These are phyloP conservation scores for Tranzscheliella williamsii DNA, from an alignment of 1,284 basidiomycete genomes.

Conservation along the genomic window DNA sequence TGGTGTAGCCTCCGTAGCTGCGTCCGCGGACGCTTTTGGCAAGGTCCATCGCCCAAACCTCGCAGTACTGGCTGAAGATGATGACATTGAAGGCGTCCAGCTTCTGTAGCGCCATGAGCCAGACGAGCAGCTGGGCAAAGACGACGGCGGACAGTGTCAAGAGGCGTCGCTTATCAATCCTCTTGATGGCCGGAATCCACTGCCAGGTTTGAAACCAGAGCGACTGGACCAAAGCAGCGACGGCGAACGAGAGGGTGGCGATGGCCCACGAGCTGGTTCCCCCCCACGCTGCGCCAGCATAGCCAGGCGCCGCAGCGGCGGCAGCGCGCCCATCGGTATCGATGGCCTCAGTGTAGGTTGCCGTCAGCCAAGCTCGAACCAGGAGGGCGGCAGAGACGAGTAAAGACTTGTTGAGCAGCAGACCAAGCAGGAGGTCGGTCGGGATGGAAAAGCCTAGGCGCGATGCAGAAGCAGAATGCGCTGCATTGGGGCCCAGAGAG, in stretches of 20 bases:
- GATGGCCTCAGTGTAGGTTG: conserved; percentile 38
- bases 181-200: conserved; percentile 42
- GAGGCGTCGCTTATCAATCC: conserved; percentile 32
- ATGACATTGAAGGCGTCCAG: conserved; percentile 52
- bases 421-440: conserved; percentile 52
- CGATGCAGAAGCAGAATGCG: conserved; percentile 6
- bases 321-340: not conserved
- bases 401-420: conserved; percentile 57
- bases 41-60: conserved; percentile 56
- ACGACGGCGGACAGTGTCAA: conserved; percentile 36
- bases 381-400: conserved; percentile 56
- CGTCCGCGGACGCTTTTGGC: conserved; percentile 24
- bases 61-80: conserved; percentile 59
- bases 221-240: conserved; percentile 45
- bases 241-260: conserved; percentile 36
- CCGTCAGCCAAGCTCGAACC: conserved; percentile 54
- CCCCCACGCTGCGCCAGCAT: not conserved
- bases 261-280: conserved; percentile 50
- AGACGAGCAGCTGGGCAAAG: conserved; percentile 48
- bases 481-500: not conserved
- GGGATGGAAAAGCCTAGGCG: conserved; percentile 46
- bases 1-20: conserved; percentile 48
- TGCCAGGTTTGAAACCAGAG: conserved; percentile 53
- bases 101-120: conserved; percentile 53
- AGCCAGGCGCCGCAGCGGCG: not conserved